Conservation (phyloP, 164 flowering plant species). For the Berberis thunbergii region DNA sequence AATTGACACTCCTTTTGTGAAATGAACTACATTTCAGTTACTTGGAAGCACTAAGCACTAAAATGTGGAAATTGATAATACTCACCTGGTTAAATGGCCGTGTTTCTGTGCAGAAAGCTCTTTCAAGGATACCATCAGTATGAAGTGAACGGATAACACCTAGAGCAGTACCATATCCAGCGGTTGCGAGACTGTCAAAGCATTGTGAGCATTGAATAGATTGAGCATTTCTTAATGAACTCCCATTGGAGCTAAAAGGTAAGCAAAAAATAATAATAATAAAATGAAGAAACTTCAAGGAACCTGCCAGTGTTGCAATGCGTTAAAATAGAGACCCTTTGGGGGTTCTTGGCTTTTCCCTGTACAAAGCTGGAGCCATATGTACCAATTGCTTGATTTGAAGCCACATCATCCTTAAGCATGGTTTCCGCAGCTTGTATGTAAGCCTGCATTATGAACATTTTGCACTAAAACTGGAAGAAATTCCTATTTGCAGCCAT, state of each 20-base stretch:
- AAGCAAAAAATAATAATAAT: not conserved
- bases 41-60: no score
- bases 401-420: constrained; percentile 88
- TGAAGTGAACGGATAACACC: no score
- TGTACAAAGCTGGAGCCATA: constrained; percentile 61
- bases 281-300: not conserved
- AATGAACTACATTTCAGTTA: no score
- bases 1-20: no score
- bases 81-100: no score
- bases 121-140: no score
- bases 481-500: no score
- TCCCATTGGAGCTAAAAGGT: not conserved
- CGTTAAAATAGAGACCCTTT: constrained; percentile 61
- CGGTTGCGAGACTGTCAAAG: no score
- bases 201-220: no score
- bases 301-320: constrained; percentile 99
- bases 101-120: no score
- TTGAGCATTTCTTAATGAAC: not conserved
- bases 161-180: no score
- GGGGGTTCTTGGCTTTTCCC: constrained; percentile 23
- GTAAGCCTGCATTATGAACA: constrained; percentile 40
- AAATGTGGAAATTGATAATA: no score
- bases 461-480: not conserved
- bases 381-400: constrained; percentile 90
- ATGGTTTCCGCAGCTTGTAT: constrained; percentile 86